Evolutionary conservation across 352 stramenopile species (phyloP).

Genomic region (Phytophthora nicotianae): DNA sequence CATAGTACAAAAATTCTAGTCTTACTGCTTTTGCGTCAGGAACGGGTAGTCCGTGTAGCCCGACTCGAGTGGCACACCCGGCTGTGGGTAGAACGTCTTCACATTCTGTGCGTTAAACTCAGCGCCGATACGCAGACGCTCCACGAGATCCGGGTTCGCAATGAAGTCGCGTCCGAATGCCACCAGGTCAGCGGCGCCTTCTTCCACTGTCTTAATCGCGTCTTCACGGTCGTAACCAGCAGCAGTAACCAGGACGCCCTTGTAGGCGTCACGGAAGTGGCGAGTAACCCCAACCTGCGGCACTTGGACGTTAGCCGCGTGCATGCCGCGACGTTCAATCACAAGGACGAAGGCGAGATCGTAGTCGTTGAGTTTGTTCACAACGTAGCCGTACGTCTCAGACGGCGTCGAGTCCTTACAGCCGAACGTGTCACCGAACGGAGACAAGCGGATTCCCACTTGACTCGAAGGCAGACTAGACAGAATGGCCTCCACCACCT

Average conservation of each 20-base stretch:
- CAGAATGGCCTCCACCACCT: constrained; percentile 55
- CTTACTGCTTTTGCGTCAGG: constrained; percentile 16
- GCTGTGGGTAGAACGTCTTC: constrained; percentile 35
- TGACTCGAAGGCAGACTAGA: constrained; percentile 28
- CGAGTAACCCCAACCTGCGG: constrained; percentile 42
- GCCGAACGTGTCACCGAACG: constrained; percentile 38
- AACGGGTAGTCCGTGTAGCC: constrained; percentile 47
- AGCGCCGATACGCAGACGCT: constrained; percentile 34
- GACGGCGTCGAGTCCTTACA: constrained; percentile 36
- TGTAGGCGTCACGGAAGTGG: constrained; percentile 46
- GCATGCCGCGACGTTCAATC: too few relatives aligned
- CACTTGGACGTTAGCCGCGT: constrained; percentile 19
- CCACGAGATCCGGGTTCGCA: constrained; percentile 53
- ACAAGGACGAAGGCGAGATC: too few relatives aligned
- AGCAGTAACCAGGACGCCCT: constrained; percentile 47
- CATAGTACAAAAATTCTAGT: background rate
- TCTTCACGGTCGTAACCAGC: constrained; percentile 38
- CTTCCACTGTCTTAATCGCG: constrained; percentile 35
- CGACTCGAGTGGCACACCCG: constrained; percentile 18
- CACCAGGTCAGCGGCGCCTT: constrained; percentile 43
- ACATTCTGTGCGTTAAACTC: constrained; percentile 36
- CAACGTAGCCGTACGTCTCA: constrained; percentile 39
- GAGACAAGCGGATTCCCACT: constrained; percentile 27
- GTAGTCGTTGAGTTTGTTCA: constrained; percentile 30
- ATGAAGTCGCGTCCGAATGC: constrained; percentile 57